These are phyloP conservation scores for Goffeauzyma gilvescens DNA, from an alignment of 768 basidiomycete genomes.

Conservation along the genomic window DNA sequence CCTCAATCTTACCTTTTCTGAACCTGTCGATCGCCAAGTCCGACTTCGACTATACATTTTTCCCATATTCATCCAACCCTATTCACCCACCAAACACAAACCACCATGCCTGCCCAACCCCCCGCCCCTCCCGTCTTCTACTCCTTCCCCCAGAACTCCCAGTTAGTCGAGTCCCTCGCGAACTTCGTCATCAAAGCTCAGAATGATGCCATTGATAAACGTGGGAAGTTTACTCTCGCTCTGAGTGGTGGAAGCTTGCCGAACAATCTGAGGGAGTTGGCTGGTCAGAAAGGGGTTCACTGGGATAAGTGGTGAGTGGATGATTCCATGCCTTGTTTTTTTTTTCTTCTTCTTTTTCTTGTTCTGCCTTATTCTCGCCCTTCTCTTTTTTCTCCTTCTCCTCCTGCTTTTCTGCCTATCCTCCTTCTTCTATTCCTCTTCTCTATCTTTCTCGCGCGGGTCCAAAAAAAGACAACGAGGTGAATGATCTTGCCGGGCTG, in stretches of 20 bases:
- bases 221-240: slow-evolving; percentile 78
- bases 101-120: slow-evolving; percentile 23
- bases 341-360: too few relatives aligned
- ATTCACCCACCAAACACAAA: neutral
- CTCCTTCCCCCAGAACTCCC: slow-evolving; percentile 44
- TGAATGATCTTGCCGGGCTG: too few relatives aligned
- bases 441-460: too few relatives aligned
- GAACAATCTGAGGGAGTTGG: slow-evolving; percentile 49
- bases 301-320: slow-evolving; percentile 92
- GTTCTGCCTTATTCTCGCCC: too few relatives aligned
- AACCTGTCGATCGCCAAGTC: too few relatives aligned
- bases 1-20: too few relatives aligned
- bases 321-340: too few relatives aligned
- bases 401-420: too few relatives aligned
- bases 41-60: neutral
- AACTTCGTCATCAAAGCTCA: slow-evolving; percentile 70
- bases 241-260: slow-evolving; percentile 86
- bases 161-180: slow-evolving; percentile 51
- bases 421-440: too few relatives aligned
- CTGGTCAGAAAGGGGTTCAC: slow-evolving; percentile 44
- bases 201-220: slow-evolving; percentile 69
- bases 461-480: too few relatives aligned
- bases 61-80: neutral
- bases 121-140: slow-evolving; percentile 49
- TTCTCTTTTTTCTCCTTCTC: too few relatives aligned